Evolutionary conservation across 2,329 filamentous ascomycete genomes (phyloP).

Genomic region (Clarireedia paspali): DNA sequence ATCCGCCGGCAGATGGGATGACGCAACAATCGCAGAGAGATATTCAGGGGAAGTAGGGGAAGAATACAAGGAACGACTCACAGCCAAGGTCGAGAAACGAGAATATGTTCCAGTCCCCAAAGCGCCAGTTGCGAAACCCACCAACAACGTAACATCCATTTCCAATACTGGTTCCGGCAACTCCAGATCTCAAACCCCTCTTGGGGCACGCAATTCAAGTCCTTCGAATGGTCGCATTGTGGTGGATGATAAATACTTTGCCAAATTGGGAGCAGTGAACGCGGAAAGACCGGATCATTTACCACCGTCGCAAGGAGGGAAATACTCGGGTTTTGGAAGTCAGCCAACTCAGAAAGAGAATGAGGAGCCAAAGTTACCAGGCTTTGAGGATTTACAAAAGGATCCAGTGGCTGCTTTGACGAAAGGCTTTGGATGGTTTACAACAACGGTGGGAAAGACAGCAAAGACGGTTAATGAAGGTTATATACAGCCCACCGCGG

Average conservation of each 20-base stretch:
- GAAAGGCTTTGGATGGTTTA: constrained; percentile 93
- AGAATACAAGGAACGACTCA: constrained; percentile 88
- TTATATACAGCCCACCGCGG: constrained; percentile 88
- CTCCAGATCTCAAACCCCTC: constrained; percentile 16
- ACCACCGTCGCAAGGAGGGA: constrained; percentile 84
- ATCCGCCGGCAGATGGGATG: constrained; percentile 49
- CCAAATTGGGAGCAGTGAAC: constrained; percentile 76
- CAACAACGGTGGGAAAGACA: constrained; percentile 78
- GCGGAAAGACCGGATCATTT: constrained; percentile 64
- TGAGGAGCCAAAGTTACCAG: constrained; percentile 46
- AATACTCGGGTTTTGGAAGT: constrained; percentile 86
- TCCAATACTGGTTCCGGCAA: constrained; percentile 8
- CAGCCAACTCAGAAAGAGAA: constrained; percentile 44
- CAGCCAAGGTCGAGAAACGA: constrained; percentile 77
- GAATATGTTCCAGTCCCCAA: constrained; percentile 75
- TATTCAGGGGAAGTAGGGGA: constrained; percentile 88
- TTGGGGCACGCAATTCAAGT: constrained; percentile 16
- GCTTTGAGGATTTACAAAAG: constrained; percentile 81
- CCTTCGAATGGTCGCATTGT: constrained; percentile 42
- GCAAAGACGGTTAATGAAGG: constrained; percentile 86
- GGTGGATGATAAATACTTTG: constrained; percentile 85
- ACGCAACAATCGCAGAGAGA: constrained; percentile 80
- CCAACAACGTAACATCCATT: constrained; percentile 3
- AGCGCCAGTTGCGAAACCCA: constrained; percentile 20
- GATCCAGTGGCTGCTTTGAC: constrained; percentile 83